A percentile compares a stretch with the other conserved stretches of the same genome.
Conservation (phyloP, 345 rosid genomes). For the Eucalyptus dawsonii region DNA sequence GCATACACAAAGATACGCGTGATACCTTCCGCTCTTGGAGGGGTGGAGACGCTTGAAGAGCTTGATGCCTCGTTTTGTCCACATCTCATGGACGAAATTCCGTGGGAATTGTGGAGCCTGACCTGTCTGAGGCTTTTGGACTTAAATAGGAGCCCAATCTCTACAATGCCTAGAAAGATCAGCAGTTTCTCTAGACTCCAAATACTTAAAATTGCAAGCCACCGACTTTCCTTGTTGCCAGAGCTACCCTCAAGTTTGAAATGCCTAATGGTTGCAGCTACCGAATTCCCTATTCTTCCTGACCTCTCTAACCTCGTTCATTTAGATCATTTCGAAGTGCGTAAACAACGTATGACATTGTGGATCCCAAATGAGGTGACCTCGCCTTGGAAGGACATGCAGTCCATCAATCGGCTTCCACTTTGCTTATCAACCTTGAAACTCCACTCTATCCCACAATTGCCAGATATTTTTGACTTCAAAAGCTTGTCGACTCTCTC, state of each 20-base stretch:
- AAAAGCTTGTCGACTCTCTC: neutral
- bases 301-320: neutral
- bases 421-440: neutral
- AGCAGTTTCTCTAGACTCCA: neutral
- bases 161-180: fast-evolving
- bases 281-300: neutral
- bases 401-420: neutral
- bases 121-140: neutral
- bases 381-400: neutral
- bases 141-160: neutral
- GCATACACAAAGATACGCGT: neutral
- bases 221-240: neutral
- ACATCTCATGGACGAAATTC: neutral
- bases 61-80: neutral
- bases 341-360: too few relatives aligned
- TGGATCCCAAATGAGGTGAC: neutral
- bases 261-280: neutral
- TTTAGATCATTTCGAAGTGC: neutral
- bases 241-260: neutral
- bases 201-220: neutral
- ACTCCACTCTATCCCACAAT: neutral
- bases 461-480: neutral
- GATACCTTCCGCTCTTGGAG: neutral
- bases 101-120: neutral
- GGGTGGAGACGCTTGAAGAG: neutral